Percentiles rank a stretch among this genome's conserved stretches.
These are phyloP conservation scores for Diddensiella caesifluorescens DNA, from an alignment of 805 yeast genomes.

Conservation along the genomic window DNA sequence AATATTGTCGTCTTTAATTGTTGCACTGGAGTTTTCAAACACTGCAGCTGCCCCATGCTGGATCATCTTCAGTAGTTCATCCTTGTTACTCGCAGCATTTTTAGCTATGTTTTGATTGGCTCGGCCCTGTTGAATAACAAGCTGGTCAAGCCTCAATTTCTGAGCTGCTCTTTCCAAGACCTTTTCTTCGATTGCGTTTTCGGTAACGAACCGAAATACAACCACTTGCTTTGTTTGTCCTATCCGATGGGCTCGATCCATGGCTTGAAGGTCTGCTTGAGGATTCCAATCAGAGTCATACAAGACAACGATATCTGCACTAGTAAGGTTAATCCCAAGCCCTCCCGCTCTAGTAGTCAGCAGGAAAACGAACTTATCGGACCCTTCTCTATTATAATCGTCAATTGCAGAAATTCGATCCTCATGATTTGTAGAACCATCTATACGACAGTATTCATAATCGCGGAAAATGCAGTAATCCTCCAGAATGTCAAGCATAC, in stretches of 20 bases:
- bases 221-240: slow-evolving; percentile 95
- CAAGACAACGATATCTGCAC: slow-evolving; percentile 83
- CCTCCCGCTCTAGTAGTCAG: slow-evolving; percentile 97
- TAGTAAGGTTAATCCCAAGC: slow-evolving; percentile 83
- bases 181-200: slow-evolving; percentile 94
- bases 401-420: slow-evolving; percentile 91
- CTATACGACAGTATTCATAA: slow-evolving; percentile 85
- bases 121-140: slow-evolving; percentile 91
- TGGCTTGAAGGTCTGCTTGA: slow-evolving; percentile 94
- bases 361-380: slow-evolving; percentile 75
- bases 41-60: slow-evolving; percentile 93
- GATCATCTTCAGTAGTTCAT: slow-evolving; percentile 88
- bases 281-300: slow-evolving; percentile 98
- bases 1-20: slow-evolving; percentile 37
- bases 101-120: slow-evolving; percentile 37
- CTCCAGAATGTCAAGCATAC: slow-evolving; percentile 83
- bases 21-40: slow-evolving; percentile 45
- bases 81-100: slow-evolving; percentile 44
- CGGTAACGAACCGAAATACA: slow-evolving; percentile 89
- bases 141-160: slow-evolving; percentile 82
- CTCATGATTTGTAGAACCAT: slow-evolving; percentile 90
- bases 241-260: slow-evolving; percentile 96
- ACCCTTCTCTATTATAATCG: slow-evolving; percentile 75
- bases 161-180: slow-evolving; percentile 95
- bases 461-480: slow-evolving; percentile 85